These are phyloP conservation scores for Mentha longifolia DNA, from an alignment of 257 asterid genomes.

Conservation along the genomic window DNA sequence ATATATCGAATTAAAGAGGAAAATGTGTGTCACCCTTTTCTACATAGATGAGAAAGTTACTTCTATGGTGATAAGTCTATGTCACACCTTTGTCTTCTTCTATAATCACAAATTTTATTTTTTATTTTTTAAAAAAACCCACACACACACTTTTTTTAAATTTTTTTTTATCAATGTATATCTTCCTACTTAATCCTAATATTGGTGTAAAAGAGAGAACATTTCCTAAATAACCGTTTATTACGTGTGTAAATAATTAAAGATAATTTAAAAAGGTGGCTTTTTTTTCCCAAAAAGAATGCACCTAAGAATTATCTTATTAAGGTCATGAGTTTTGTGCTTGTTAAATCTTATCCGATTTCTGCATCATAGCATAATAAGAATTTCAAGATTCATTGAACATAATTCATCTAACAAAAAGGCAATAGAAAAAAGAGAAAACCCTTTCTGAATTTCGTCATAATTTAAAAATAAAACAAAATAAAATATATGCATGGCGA, in stretches of 20 bases:
- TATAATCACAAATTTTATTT: constrained; percentile 22
- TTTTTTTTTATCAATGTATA: neutral
- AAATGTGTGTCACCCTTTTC: constrained; percentile 42
- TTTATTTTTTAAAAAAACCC: neutral
- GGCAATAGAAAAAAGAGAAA: constrained; percentile 31
- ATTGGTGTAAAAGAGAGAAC: neutral
- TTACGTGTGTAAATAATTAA: constrained; percentile 1
- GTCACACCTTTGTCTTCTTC: constrained; percentile 47
- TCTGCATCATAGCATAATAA: neutral
- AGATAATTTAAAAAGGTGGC: too few relatives aligned
- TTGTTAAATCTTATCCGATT: constrained; percentile 33
- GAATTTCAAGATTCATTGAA: constrained; percentile 41
- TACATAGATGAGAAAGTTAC: constrained; percentile 41
- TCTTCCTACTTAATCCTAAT: neutral
- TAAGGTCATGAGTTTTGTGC: constrained; percentile 22
- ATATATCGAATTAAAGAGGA: constrained; percentile 27
- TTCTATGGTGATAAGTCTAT: constrained; percentile 52
- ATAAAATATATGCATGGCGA: constrained; percentile 35
- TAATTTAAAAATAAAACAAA: constrained; percentile 21
- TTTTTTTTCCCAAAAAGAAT: neutral
- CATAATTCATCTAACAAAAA: neutral
- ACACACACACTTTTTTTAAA: neutral
- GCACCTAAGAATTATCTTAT: neutral
- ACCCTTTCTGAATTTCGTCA: constrained; percentile 41
- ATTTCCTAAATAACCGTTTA: neutral